phyloP scores from a whole-genome alignment of 192 early-diverging fungal species.

The Umbelopsis sp. region DNA sequence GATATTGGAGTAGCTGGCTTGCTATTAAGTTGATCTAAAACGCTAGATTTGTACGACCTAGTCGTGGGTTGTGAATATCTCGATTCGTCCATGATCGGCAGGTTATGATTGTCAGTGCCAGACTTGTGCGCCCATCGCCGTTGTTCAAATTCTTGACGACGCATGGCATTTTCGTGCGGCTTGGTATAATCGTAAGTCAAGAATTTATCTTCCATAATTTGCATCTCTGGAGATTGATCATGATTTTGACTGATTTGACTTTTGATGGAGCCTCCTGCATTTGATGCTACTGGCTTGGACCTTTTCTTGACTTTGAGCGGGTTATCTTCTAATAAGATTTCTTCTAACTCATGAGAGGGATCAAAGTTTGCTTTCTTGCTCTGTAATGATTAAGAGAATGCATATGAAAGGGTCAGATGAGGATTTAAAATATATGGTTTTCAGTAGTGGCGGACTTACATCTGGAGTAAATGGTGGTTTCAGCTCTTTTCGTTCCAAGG shows the following conservation, averaged over 20 bases:
- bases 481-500: conserved; percentile 19
- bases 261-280: conserved; percentile 21
- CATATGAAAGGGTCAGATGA: too few species aligned
- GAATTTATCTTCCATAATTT: conserved; percentile 81
- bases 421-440: neutral
- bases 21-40: conserved; percentile 27
- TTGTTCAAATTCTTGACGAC: conserved; percentile 28
- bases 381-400: too few species aligned
- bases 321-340: conserved; percentile 95
- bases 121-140: conserved; percentile 32
- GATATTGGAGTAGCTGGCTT: conserved; percentile 34
- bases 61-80: neutral
- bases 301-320: conserved; percentile 82
- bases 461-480: conserved; percentile 33
- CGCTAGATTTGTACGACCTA: conserved; percentile 23
- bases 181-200: conserved; percentile 75
- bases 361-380: conserved; percentile 92
- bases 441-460: conserved; percentile 12
- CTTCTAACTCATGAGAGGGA: conserved; percentile 94
- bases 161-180: conserved; percentile 30
- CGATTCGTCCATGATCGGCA: neutral
- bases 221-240: conserved; percentile 62
- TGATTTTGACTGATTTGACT: conserved; percentile 43
- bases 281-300: conserved; percentile 42
- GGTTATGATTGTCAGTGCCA: neutral